Conservation (phyloP, 257 asterid species). For the Orobanche coerulescens region DNA sequence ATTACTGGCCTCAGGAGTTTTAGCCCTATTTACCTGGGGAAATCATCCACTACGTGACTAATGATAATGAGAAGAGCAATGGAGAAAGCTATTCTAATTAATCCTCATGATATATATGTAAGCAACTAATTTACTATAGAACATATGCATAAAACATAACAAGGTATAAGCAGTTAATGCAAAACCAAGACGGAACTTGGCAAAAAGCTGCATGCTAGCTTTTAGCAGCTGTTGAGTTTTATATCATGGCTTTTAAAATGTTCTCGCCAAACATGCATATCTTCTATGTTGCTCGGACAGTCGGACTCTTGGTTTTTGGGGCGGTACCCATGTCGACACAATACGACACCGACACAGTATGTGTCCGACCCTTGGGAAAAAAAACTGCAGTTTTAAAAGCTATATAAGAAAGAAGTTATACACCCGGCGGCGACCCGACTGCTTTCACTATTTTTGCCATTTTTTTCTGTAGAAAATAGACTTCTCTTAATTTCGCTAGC, state of each 20-base stretch:
- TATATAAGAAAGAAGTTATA: too few species aligned
- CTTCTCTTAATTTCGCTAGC: too few species aligned
- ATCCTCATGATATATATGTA: neutral
- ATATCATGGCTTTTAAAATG: neutral
- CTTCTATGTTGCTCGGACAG: too few species aligned
- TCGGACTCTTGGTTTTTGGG: too few species aligned
- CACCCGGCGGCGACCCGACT: too few species aligned
- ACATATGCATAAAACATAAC: neutral
- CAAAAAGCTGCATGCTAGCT: neutral
- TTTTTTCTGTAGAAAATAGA: too few species aligned
- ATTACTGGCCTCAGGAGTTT: slow-evolving; percentile 36
- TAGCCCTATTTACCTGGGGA: slow-evolving; percentile 57
- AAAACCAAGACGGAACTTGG: neutral
- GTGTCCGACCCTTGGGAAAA: too few species aligned
- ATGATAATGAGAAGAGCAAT: neutral
- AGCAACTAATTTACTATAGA: neutral
- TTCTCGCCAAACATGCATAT: neutral
- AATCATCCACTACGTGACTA: slow-evolving; percentile 6
- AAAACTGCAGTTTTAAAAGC: too few species aligned
- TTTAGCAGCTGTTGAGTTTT: neutral
- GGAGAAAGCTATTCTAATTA: neutral
- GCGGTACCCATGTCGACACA: too few species aligned
- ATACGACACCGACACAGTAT: too few species aligned
- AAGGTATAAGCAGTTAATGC: neutral
- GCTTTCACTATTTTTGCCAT: too few species aligned